phyloP scores from a whole-genome alignment of 208 protist species.

The Acanthamoeba triangularis region DNA sequence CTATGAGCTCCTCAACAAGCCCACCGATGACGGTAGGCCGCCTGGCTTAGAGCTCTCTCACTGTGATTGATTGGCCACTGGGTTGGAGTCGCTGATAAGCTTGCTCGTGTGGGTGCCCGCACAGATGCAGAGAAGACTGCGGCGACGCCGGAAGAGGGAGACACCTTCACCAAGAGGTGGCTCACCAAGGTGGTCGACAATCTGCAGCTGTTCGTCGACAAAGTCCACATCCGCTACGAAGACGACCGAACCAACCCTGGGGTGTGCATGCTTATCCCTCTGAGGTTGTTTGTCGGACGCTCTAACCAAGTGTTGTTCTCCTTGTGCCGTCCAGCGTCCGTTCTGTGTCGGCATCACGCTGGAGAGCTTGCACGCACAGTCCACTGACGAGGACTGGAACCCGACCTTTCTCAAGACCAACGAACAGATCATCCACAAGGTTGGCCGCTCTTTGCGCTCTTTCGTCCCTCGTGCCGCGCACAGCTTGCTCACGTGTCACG shows the following conservation, averaged over 20 bases:
- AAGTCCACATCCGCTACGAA: slow-evolving; percentile 72
- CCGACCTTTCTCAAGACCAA: slow-evolving; percentile 64
- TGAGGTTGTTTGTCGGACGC: background rate
- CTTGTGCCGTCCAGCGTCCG: background rate
- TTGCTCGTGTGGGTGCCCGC: no score
- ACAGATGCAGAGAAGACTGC: background rate
- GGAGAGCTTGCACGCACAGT: slow-evolving; percentile 61
- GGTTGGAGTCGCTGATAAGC: background rate
- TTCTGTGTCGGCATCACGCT: slow-evolving; percentile 52
- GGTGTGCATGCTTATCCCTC: background rate
- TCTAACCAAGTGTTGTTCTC: background rate
- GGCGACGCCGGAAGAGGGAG: background rate
- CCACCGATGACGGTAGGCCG: background rate
- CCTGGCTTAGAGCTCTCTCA: background rate
- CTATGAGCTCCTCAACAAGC: slow-evolving; percentile 67
- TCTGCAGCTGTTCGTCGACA: slow-evolving; percentile 69
- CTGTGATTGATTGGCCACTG: background rate
- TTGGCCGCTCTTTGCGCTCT: background rate
- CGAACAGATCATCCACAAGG: slow-evolving; percentile 67
- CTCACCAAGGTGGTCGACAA: slow-evolving; percentile 71
- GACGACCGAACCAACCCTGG: slow-evolving; percentile 59
- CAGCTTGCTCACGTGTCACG: background rate
- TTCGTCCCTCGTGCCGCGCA: background rate
- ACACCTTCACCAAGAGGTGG: slow-evolving; percentile 48
- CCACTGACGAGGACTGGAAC: slow-evolving; percentile 65